Evolutionary conservation across 2,329 filamentous ascomycete species (phyloP).

Genomic region (Leptographium wingfieldii): DNA sequence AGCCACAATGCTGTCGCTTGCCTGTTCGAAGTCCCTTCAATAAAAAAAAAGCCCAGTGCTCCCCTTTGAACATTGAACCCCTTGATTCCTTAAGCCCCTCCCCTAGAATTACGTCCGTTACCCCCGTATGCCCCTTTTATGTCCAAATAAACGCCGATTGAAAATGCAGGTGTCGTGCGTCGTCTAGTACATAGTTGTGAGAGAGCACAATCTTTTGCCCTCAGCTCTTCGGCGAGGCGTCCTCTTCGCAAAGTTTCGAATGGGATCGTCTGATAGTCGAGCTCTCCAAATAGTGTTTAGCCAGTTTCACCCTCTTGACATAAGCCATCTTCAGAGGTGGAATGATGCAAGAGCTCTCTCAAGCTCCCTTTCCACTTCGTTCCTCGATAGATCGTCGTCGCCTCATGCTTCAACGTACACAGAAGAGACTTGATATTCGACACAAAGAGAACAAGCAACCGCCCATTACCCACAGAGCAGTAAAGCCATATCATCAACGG

Average conservation of each 20-base stretch:
- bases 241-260: not conserved
- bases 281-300: not conserved
- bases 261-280: not conserved
- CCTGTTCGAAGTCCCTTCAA: not conserved
- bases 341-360: not conserved
- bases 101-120: not conserved
- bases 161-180: not conserved
- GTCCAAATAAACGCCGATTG: not conserved
- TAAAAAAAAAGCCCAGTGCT: not conserved
- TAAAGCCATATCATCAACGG: conserved; percentile 1
- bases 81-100: not conserved
- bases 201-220: not conserved
- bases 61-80: not conserved
- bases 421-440: not conserved
- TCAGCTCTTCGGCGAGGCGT: not conserved
- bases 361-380: not conserved
- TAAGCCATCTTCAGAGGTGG: not conserved
- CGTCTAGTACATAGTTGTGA: not conserved
- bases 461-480: not conserved
- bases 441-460: not conserved
- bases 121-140: not conserved
- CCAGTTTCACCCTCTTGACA: not conserved
- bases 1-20: not conserved
- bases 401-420: not conserved
- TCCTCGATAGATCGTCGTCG: not conserved